Percentiles rank a stretch among this genome's conserved stretches.
Evolutionary conservation across 306 rosid species (phyloP).

Genomic region (Vicia sativa): DNA sequence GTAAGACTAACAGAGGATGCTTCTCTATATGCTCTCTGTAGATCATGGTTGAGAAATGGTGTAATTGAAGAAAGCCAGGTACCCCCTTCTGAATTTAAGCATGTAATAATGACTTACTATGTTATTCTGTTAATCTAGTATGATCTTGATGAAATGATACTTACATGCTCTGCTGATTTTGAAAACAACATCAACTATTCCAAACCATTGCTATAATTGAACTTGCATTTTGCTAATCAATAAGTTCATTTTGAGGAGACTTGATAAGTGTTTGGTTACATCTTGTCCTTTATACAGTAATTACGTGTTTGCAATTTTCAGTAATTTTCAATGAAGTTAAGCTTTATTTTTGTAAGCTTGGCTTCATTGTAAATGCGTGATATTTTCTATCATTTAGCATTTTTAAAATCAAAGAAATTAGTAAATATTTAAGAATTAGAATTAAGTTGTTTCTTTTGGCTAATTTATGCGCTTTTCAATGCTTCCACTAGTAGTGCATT

Average conservation of each 20-base stretch:
- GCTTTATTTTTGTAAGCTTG: background rate
- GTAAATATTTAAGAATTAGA: conserved; percentile 6
- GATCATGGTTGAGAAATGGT: conserved; percentile 90
- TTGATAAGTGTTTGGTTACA: conserved; percentile 2
- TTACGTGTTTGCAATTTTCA: conserved; percentile 14
- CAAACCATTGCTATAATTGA: conserved; percentile 16
- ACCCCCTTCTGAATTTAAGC: conserved; percentile 23
- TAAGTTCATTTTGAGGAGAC: conserved; percentile 13
- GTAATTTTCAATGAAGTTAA: conserved; percentile 7
- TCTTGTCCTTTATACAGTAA: background rate
- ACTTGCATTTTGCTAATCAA: conserved; percentile 5
- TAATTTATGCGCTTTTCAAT: conserved; percentile 9
- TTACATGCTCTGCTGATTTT: conserved; percentile 22
- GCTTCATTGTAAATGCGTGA: conserved; percentile 9
- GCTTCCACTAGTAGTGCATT: background rate
- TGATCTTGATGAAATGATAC: conserved; percentile 23
- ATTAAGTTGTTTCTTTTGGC: conserved; percentile 26
- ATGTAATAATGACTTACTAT: conserved; percentile 23
- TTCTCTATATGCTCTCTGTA: conserved; percentile 81
- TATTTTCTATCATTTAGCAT: conserved; percentile 16
- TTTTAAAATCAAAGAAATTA: conserved; percentile 11
- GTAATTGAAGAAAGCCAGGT: conserved; percentile 63
- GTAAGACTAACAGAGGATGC: conserved; percentile 75
- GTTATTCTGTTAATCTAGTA: conserved; percentile 17
- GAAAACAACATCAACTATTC: conserved; percentile 21